These are phyloP conservation scores for Xylaria cubensis DNA, from an alignment of 495 filamentous ascomycete species.

Conservation along the genomic window DNA sequence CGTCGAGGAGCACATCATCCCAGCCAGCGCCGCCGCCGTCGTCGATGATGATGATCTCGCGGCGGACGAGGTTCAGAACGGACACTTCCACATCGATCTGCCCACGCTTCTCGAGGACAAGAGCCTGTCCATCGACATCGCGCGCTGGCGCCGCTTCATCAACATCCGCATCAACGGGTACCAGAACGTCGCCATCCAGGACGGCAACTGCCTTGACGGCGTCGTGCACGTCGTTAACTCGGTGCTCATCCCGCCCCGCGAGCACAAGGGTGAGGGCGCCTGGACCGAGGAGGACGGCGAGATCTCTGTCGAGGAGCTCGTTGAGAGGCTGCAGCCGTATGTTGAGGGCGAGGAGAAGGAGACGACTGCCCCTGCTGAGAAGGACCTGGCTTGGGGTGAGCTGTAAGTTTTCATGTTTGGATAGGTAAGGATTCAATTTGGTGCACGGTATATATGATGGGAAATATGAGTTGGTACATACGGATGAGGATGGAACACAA, in stretches of 20 bases:
- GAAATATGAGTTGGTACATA: neutral
- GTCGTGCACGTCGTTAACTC: conserved; percentile 74
- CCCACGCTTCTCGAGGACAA: conserved; percentile 68
- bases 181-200: conserved; percentile 62
- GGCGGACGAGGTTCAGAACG: conserved; percentile 25
- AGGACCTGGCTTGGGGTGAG: conserved; percentile 32
- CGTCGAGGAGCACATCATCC: conserved; percentile 10
- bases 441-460: neutral
- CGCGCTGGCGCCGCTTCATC: conserved; percentile 65
- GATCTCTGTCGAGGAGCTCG: conserved; percentile 69
- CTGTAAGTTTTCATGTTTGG: conserved; percentile 26
- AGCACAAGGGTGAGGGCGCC: conserved; percentile 32
- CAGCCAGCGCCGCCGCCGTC: neutral
- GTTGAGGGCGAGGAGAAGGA: conserved; percentile 28
- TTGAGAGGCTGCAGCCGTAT: conserved; percentile 54
- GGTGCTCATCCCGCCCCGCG: conserved; percentile 76
- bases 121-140: conserved; percentile 69
- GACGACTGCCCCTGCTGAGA: conserved; percentile 32
- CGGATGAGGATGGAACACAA: neutral
- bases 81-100: conserved; percentile 65
- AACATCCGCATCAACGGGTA: conserved; percentile 76
- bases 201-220: conserved; percentile 75
- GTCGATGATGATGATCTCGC: conserved; percentile 2
- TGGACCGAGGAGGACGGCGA: conserved; percentile 55
- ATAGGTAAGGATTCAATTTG: neutral